Evolutionary conservation across 2,329 filamentous ascomycete genomes (phyloP), one percentile per base, ranked within the genome.

Genomic region (Arthrobotrys entomopaga): DNA sequence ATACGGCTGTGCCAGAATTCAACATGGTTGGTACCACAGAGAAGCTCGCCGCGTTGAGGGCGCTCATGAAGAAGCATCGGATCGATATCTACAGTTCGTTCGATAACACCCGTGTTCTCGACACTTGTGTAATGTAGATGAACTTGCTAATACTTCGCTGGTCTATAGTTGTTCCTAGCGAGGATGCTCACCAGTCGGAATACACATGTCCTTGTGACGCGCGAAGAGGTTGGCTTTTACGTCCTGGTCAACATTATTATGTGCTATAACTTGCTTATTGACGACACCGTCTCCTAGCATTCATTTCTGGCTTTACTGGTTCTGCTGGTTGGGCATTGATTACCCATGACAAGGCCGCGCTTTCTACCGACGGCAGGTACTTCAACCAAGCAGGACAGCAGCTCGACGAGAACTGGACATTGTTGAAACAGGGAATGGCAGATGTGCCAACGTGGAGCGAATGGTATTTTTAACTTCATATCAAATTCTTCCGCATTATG

Each of bases 381-480:
- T 99, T 98, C 86, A 98, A 96, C 83, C 95, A 99, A 82, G 95
- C 95, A 24, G 85, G 89, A 76, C 91, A 93, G 79, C 92, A 99
- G 82, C 87, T 99, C 29, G 95, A 98, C 81, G 83, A 82, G 79
- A 98, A 98, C 82, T 99, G 95, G 95, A 84, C 87, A 57, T 85
- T 99, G 46, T 84, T 99, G 75, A 99, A 97, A 84, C 92, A 96
- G 79, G 95, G 95, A 4, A 85, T 97, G 54, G 91, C 95, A 80
- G 92, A 96, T 81, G 93, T 97, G 8, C 94, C 92, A 0, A 98
- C 94, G 0, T 99, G 95, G 91, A 92, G 97, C 81, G 95, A 98
- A 82, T 99, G 95, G 95, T 88, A 89, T 65, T 79, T 15, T 24
- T 64, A 16, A 24, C 5, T 59, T 29, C 1, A 29, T 5, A 34